Conservation (phyloP, 352 stramenopile species). For the Globisporangium iwayamae region DNA sequence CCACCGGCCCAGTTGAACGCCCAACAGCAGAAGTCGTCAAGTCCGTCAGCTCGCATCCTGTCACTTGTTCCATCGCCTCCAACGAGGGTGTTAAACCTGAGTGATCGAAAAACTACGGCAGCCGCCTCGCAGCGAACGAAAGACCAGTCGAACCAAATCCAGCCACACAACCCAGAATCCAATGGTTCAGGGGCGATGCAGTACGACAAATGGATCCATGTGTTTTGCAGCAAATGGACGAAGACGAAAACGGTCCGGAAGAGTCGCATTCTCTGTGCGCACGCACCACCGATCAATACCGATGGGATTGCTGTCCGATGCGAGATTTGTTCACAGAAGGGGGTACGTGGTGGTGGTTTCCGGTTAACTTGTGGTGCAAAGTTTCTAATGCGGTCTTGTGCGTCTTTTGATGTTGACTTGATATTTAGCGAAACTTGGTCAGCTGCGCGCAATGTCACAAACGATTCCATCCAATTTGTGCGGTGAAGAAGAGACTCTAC, state of each 20-base stretch:
- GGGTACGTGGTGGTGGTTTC: conserved; percentile 22
- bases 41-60: not conserved
- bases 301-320: conserved; percentile 35
- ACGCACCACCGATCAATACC: conserved; percentile 22
- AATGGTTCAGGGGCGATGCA: not conserved
- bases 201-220: conserved; percentile 67
- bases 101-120: not conserved
- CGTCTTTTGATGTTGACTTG: not conserved
- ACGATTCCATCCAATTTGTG: conserved; percentile 74
- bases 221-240: conserved; percentile 74
- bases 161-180: conserved; percentile 5
- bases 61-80: not conserved
- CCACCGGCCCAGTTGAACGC: not conserved
- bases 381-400: conserved; percentile 4
- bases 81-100: not conserved
- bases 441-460: conserved; percentile 58
- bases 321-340: conserved; percentile 51
- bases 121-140: not conserved
- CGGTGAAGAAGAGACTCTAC: conserved; percentile 59
- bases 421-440: conserved; percentile 40
- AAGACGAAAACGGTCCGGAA: conserved; percentile 65
- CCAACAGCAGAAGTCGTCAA: conserved; percentile 9
- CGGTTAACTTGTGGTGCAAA: not conserved
- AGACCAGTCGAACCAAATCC: not conserved
- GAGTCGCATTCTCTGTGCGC: conserved; percentile 59